Evolutionary conservation across 2,329 filamentous ascomycete genomes (phyloP), one percentile per base, ranked within the genome.

Genomic region (Chalaropsis ovoidea): DNA sequence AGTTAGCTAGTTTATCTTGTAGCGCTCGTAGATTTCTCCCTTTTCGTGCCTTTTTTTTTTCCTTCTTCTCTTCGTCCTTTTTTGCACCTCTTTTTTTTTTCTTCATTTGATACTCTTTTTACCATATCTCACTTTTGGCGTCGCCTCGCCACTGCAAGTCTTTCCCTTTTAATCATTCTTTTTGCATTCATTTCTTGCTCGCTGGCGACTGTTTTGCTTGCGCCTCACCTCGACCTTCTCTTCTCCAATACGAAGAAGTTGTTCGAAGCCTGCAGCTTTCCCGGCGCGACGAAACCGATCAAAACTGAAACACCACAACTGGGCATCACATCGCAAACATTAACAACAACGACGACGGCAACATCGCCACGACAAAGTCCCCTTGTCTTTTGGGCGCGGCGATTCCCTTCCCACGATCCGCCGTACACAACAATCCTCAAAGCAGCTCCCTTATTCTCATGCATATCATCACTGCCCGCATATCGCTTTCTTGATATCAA

Each of bases 101-200:
- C 22, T 19, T 54, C 27, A 22, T 52, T 52, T 52, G 47, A 52
- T 52, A 52, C 47, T 52, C 19, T 52, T 19, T 8, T 24, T 52
- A 24, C 19, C 47, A 8, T 7, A 27, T 52, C 2, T 52, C 15
- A 19, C 13, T 52, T 24, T 52, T 24, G 13, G 13, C 19, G 47
- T 52, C 19, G 24, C 47, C 47, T 24, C 10, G 47, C 24, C 17
- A 15, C 47, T 52, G 22, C 47, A 52, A 13, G 47, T 19, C 47
- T 24, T 52, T 39, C 15, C 41, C n/a, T 24, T 41, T 7, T 47
- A 24, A 47, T 62, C 24, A n/a, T 62, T 47, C 24, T 58, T 58
- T 35, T 58, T 58, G 27, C 52, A 35, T 58, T 35, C 47, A 52
- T 52, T 52, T 52, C 47, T 52, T 52, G 47, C 47, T 52, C 47